Evolutionary conservation across 202 grass and related monocot species (phyloP), one percentile per base, ranked within the genome.

Genomic region (Zoysia matrella): DNA sequence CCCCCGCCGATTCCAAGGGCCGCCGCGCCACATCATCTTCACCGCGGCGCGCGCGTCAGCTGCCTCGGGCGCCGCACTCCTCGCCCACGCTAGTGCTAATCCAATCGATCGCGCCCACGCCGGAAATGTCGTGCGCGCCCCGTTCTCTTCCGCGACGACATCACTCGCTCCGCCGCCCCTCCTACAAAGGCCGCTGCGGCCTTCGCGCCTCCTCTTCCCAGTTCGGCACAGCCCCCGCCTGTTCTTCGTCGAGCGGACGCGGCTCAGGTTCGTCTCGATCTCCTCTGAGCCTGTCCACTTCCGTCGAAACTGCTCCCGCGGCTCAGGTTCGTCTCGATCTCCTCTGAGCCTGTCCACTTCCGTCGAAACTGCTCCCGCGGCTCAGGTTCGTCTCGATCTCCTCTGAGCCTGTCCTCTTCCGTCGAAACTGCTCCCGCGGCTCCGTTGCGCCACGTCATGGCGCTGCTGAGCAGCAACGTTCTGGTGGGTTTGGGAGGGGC

Each of bases 71-170:
- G 30, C 30, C 30, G 30, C 30, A 36, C 30, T 36, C 30, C 30
- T 36, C 30, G 30, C 30, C 30, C 30, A 0, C 30, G 30, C 30
- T 36, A 36, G 30, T 36, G 30, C 30, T 36, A 36, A 36, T 36
- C 30, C 30, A 18, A 58, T 53, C 75, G 44, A 48, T 75, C 45
- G 53, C 8, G 30, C 30, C 73, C 86, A 57, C 74, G 53, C 72
- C 85, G 77, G 65, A 47, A 22, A 65, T 80, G 81, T 70, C 86
- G 76, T 84, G 54, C 64, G n/a, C 76, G 55, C 54, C 83, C 55
- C 56, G 48, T 49, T 54, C 76, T 71, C 76, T 58, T 49, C 46
- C 60, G 10, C 69, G 15, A 15, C 55, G 4, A 7, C 61, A 5
- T 42, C 81, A 47, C 75, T 69, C 51, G 51, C 51, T 57, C 51